Evolutionary conservation across 257 asterid genomes (phyloP), one percentile per base, ranked within the genome.

Genomic region (Ligustrum vulgare): DNA sequence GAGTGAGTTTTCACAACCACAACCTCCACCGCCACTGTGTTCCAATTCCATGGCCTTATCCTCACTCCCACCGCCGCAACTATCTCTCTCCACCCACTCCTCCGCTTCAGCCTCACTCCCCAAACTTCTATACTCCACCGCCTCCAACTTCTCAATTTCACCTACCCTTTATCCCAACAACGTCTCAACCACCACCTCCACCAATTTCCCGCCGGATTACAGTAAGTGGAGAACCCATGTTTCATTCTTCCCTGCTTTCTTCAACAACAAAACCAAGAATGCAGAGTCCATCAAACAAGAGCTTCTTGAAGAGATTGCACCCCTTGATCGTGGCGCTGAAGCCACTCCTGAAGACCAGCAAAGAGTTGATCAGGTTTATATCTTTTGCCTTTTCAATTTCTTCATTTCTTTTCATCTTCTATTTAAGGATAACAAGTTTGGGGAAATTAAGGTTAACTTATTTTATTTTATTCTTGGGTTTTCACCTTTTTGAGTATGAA

Each of bases 311-410:
- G 97, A 97, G 79, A 87, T 94, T 73, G 88, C 82, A 0, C 89
- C 97, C 45, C 96, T 94, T 67, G 95, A 92, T 82, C 94, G 98
- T 35, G 98, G 98, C 0, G 97, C 97, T 10, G 97, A 89, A 15
- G 97, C 98, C 79, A 83, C 95, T 72, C 89, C 93, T 39, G 84
- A 94, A 71, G 97, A 94, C 39, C 97, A 90, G 79, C 72, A 88
- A 75, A 71, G 43, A 0, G 80, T 94, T 71, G 96, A 94, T 74
- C 82, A 75, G 90, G 97, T 92, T 65, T 7, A 20, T 63, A 0
- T 32, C 2, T 62, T 49, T 65, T 51, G 12, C n/a, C 31, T n/a
- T 45, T 20, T 36, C 62, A 12, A 2, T 69, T 58, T 76, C 69
- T n/a, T 1, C 43, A 54, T 28, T 81, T 25, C 35, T 62, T 1